Evolutionary conservation across 495 filamentous ascomycete genomes (phyloP).

Genomic region (Aspergillus nanangensis): DNA sequence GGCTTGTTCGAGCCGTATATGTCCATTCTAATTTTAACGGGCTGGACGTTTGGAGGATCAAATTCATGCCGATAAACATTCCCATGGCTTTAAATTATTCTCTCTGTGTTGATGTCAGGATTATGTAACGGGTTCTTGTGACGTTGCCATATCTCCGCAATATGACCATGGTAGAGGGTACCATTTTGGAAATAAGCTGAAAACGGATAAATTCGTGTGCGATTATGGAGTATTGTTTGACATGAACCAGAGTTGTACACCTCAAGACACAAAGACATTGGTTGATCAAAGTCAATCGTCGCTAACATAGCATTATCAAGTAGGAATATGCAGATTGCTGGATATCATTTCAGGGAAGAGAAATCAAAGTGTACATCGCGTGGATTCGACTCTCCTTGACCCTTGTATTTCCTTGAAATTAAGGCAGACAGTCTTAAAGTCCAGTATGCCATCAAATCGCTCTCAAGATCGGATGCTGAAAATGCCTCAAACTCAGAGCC

Average conservation of each 20-base stretch:
- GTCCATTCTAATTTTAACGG: constrained; percentile 1
- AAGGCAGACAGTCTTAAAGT: constrained; percentile 9
- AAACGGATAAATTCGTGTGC: too few relatives aligned
- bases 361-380: constrained; percentile 13
- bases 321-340: background rate
- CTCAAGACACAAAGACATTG: too few relatives aligned
- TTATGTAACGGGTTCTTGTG: constrained; percentile 12
- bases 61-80: too few relatives aligned
- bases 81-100: background rate
- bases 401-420: constrained; percentile 13
- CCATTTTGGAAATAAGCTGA: too few relatives aligned
- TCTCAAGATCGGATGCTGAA: background rate
- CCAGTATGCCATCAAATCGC: constrained; percentile 12
- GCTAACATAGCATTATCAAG: too few relatives aligned
- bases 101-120: constrained; percentile 14
- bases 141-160: too few relatives aligned
- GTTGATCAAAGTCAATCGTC: too few relatives aligned
- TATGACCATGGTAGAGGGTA: too few relatives aligned
- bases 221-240: too few relatives aligned
- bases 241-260: too few relatives aligned
- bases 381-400: background rate
- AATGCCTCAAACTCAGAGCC: constrained; percentile 14
- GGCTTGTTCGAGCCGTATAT: constrained; percentile 7
- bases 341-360: background rate
- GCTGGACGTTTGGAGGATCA: too few relatives aligned